Evolutionary conservation across 2,329 filamentous ascomycete genomes (phyloP).

Genomic region (Nigrospora oryzae): DNA sequence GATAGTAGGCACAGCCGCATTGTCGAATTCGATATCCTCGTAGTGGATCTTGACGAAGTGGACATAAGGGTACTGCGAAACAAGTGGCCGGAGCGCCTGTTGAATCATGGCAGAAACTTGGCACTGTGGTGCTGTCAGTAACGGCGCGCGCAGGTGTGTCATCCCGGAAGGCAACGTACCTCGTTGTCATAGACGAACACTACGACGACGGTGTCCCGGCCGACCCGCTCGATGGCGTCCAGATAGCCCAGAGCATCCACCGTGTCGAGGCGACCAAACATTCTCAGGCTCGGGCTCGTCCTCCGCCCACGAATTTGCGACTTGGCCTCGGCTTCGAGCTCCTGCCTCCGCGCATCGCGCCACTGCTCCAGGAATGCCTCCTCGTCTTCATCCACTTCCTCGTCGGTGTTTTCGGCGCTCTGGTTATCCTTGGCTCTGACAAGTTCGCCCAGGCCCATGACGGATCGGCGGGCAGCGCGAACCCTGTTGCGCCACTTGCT

Average conservation of each 20-base stretch:
- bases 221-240: constrained; percentile 90
- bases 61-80: constrained; percentile 59
- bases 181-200: constrained; percentile 88
- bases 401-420: constrained; percentile 31
- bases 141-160: constrained; percentile 9
- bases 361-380: constrained; percentile 77
- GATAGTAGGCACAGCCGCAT: constrained; percentile 77
- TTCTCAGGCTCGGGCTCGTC: constrained; percentile 66
- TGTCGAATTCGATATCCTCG: constrained; percentile 89
- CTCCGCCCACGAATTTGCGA: constrained; percentile 48
- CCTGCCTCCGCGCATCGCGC: constrained; percentile 70
- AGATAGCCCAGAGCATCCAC: constrained; percentile 90
- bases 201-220: constrained; percentile 72
- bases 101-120: constrained; percentile 73
- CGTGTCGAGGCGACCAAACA: constrained; percentile 71
- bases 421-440: constrained; percentile 18
- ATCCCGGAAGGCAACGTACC: constrained; percentile 40
- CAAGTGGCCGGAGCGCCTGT: constrained; percentile 66
- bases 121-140: constrained; percentile 46
- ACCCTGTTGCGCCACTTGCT: constrained; percentile 45
- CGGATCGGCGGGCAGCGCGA: constrained; percentile 43
- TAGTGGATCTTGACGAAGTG: constrained; percentile 90
- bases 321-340: constrained; percentile 61
- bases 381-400: constrained; percentile 53
- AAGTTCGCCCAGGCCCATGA: constrained; percentile 37